These are phyloP conservation scores for Solanum dulcamara DNA, from an alignment of 257 asterid genomes.

Conservation along the genomic window DNA sequence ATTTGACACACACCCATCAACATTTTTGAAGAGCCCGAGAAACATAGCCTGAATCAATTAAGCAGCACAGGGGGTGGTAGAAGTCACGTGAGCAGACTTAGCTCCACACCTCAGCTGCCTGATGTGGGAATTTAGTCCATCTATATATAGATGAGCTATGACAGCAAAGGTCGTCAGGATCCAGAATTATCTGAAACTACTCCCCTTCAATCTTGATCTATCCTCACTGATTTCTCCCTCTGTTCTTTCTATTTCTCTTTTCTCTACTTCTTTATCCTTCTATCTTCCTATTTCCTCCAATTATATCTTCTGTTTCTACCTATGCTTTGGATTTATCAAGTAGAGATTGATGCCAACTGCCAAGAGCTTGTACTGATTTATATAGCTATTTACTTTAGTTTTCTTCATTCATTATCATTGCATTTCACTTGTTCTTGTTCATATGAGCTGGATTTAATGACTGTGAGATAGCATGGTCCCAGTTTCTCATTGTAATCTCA, in stretches of 20 bases:
- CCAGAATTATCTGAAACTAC: neutral
- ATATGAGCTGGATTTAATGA: neutral
- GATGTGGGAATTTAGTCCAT: neutral
- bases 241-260: neutral
- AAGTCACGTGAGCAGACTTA: neutral
- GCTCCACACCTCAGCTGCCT: neutral
- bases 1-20: neutral
- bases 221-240: neutral
- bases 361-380: neutral
- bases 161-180: neutral
- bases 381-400: neutral
- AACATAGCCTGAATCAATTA: neutral
- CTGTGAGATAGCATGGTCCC: neutral
- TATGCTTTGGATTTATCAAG: neutral
- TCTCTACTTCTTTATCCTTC: neutral
- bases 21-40: neutral
- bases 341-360: neutral
- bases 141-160: neutral
- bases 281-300: neutral
- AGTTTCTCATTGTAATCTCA: neutral
- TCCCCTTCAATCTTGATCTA: neutral
- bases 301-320: neutral
- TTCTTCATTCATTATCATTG: neutral
- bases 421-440: neutral
- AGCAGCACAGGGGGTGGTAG: neutral